These are phyloP conservation scores for Lepidium africanum DNA, from an alignment of 345 rosid species.

Conservation along the genomic window DNA sequence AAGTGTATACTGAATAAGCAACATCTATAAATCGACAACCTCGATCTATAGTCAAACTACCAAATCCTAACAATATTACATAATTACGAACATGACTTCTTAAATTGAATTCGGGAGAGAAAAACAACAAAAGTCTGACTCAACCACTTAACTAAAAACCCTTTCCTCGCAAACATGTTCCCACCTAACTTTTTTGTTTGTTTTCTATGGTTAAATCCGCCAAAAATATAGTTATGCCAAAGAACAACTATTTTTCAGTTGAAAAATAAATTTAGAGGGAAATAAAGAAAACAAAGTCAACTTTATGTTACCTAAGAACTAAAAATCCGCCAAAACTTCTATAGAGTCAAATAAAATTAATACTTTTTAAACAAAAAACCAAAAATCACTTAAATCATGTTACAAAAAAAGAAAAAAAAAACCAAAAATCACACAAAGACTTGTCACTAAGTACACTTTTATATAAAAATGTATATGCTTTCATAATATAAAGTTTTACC, in stretches of 20 bases:
- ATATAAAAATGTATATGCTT: background rate
- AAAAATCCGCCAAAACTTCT: background rate
- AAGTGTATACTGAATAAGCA: too few species aligned
- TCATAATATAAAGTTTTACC: slow-evolving; percentile 31
- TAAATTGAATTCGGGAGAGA: too few species aligned
- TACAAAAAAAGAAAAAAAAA: too few species aligned
- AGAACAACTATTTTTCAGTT: background rate
- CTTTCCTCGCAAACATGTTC: background rate
- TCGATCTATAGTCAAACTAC: too few species aligned
- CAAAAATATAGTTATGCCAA: background rate
- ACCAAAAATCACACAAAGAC: background rate
- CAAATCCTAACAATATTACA: too few species aligned
- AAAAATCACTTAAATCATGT: too few species aligned
- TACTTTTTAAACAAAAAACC: background rate
- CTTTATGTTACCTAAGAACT: background rate
- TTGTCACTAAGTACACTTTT: background rate
- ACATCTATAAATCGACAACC: too few species aligned
- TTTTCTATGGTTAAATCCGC: background rate
- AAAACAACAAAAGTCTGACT: too few species aligned
- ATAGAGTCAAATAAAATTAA: background rate
- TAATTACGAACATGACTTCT: too few species aligned
- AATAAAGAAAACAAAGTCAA: background rate
- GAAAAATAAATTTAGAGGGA: background rate
- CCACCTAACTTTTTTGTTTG: background rate
- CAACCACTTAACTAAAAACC: too few species aligned